Evolutionary conservation across 192 early-diverging fungal genomes (phyloP), one percentile per base, ranked within the genome.

Genomic region (Mortierella alpina): DNA sequence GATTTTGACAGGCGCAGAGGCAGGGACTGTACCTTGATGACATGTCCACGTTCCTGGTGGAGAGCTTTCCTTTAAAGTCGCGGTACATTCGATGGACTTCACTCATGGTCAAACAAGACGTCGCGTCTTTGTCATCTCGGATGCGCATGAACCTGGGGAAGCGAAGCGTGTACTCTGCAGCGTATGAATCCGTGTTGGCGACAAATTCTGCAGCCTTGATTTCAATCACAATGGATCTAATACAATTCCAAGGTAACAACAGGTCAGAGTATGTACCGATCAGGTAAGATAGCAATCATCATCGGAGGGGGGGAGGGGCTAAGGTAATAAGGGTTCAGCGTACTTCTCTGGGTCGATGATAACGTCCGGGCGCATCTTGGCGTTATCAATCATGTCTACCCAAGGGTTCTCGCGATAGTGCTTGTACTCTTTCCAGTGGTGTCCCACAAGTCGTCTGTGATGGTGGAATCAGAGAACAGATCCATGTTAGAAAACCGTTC

Each of bases 111-210:
- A 84, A 86, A 49, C 80, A 75, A 11, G 83, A 84, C 0, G 71
- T 59, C 75, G 80, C 84, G 15, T 72, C 68, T 71, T 95, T 94
- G 74, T 96, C 93, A 9, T 86, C 56, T 5, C 94, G 85, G n/a
- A 93, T 61, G 56, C 63, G 82, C 13, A 90, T 82, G 70, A 92
- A 94, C 13, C 94, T 83, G 5, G 94, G 94, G 68, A 96, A 96
- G 17, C 94, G 91, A 39, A 96, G 75, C 9, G 94, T 94, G 47
- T 83, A 91, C 13, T 86, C 84, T n/a, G 85, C 57, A 0, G 83
- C 88, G 66, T 90, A 94, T 1, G 75, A 75, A 6, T 55, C 84
- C 84, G 75, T 84, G 72, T 70, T 82, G 17, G 80, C 54, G 9
- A 86, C 83, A 40, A 95, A 90, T 81, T 94, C 88, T 0, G 93